phyloP scores from a whole-genome alignment of 768 basidiomycete species.

The Mycena albidolilacea region DNA sequence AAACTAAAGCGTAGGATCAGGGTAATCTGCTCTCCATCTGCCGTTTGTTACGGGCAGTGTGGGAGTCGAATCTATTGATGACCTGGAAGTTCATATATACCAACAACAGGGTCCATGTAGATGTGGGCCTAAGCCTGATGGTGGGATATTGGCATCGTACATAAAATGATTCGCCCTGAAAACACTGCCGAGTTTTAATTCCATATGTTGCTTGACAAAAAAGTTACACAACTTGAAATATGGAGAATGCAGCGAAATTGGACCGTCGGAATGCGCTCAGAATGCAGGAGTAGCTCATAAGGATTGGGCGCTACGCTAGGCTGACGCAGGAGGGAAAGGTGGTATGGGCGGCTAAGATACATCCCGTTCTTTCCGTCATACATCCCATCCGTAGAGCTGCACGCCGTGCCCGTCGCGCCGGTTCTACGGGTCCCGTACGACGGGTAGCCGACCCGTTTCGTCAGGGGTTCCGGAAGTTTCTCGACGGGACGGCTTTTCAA shows the following conservation, averaged over 20 bases:
- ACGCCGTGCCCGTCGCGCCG: no score
- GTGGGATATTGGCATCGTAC: constrained; percentile 1
- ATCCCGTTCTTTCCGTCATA: no score
- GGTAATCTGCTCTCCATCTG: not conserved
- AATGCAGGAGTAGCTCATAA: constrained; percentile 1
- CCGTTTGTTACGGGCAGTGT: not conserved
- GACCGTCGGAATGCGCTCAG: not conserved
- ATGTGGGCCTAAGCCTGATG: not conserved
- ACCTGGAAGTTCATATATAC: not conserved
- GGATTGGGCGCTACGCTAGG: not conserved
- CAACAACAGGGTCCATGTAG: not conserved
- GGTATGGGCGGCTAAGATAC: no score
- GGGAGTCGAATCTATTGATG: not conserved
- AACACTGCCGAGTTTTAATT: constrained; percentile 1
- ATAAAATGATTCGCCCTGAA: constrained; percentile 1
- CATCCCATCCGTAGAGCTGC: no score
- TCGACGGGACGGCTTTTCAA: no score
- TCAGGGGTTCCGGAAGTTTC: no score
- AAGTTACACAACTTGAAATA: not conserved
- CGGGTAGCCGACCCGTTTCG: no score
- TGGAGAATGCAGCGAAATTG: not conserved
- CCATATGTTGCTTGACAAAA: not conserved
- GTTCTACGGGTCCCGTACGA: no score
- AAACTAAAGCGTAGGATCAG: not conserved
- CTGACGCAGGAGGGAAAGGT: no score